phyloP scores from a whole-genome alignment of 805 yeast species.

The Yarrowia sp. region DNA sequence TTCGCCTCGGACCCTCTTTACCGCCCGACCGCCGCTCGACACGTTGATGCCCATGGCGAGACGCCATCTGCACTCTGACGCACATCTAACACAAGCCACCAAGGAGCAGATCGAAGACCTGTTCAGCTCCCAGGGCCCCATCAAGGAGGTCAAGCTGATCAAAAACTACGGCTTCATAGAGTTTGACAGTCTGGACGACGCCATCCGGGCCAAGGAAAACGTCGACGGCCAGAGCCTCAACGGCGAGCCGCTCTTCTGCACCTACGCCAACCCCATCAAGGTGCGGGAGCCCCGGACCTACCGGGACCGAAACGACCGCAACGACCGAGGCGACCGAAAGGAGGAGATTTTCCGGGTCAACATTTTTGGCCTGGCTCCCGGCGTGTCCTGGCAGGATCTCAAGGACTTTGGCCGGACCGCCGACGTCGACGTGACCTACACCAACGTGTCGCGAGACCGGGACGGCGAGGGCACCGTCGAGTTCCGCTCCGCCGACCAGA shows the following conservation, averaged over 20 bases:
- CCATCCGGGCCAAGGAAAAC: slow-evolving; percentile 34
- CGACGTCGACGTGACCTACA: slow-evolving; percentile 40
- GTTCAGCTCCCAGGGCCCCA: slow-evolving; percentile 50
- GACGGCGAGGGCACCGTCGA: slow-evolving; percentile 40
- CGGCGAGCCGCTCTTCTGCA: slow-evolving; percentile 39
- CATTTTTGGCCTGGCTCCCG: slow-evolving; percentile 33
- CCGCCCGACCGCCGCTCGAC: background rate
- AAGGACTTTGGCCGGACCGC: slow-evolving; percentile 63
- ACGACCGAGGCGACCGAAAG: slow-evolving; percentile 29
- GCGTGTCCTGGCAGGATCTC: slow-evolving; percentile 54
- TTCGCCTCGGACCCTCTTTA: background rate
- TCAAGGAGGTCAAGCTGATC: slow-evolving; percentile 56
- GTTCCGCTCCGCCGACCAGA: slow-evolving; percentile 56
- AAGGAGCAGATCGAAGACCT: slow-evolving; percentile 44
- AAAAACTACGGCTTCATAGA: slow-evolving; percentile 39
- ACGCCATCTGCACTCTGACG: background rate
- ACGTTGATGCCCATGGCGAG: background rate
- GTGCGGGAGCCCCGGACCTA: slow-evolving; percentile 28
- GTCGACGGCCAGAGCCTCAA: slow-evolving; percentile 36
- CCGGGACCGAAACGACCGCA: slow-evolving; percentile 30
- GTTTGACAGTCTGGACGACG: slow-evolving; percentile 35
- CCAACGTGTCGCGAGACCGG: slow-evolving; percentile 39
- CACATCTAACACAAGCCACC: slow-evolving; percentile 23
- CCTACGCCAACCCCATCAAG: slow-evolving; percentile 37
- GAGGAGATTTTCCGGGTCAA: slow-evolving; percentile 32